Conservation (phyloP, 768 basidiomycete genomes). For the Pleurotus citrinopileatus region DNA sequence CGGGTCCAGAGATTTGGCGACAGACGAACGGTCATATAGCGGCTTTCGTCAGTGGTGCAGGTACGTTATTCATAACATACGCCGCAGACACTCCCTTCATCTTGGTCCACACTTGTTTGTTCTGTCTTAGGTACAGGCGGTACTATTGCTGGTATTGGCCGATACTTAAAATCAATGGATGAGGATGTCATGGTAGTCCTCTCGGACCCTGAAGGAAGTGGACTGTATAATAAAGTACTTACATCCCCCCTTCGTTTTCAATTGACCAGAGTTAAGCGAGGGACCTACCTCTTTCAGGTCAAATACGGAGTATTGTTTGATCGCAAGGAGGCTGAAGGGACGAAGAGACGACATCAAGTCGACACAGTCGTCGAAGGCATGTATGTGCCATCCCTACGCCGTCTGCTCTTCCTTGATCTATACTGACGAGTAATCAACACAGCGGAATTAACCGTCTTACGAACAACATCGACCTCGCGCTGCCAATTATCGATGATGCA, state of each 20-base stretch:
- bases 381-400: slow-evolving; percentile 30
- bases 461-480: slow-evolving; percentile 81
- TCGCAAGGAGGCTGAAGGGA: slow-evolving; percentile 89
- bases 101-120: not conserved
- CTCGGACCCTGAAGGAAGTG: slow-evolving; percentile 92
- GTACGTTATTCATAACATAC: slow-evolving; percentile 30
- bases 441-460: slow-evolving; percentile 95
- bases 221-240: slow-evolving; percentile 86
- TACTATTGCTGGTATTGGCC: slow-evolving; percentile 84
- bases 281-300: slow-evolving; percentile 40
- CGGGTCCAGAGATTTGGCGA: slow-evolving; percentile 93
- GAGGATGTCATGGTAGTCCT: slow-evolving; percentile 67
- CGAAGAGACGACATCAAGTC: slow-evolving; percentile 88
- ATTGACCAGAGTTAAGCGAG: not conserved
- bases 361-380: slow-evolving; percentile 96
- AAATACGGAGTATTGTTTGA: slow-evolving; percentile 96
- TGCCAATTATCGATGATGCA: slow-evolving; percentile 86
- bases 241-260: not conserved
- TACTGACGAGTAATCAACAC: slow-evolving; percentile 1
- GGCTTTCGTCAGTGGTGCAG: slow-evolving; percentile 90
- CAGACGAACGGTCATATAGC: slow-evolving; percentile 82
- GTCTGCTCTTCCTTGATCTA: not conserved
- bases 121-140: slow-evolving; percentile 93
- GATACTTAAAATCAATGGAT: slow-evolving; percentile 75
- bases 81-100: not conserved